Evolutionary conservation across 805 yeast genomes (phyloP).

Genomic region (Suhomyces emberorum): DNA sequence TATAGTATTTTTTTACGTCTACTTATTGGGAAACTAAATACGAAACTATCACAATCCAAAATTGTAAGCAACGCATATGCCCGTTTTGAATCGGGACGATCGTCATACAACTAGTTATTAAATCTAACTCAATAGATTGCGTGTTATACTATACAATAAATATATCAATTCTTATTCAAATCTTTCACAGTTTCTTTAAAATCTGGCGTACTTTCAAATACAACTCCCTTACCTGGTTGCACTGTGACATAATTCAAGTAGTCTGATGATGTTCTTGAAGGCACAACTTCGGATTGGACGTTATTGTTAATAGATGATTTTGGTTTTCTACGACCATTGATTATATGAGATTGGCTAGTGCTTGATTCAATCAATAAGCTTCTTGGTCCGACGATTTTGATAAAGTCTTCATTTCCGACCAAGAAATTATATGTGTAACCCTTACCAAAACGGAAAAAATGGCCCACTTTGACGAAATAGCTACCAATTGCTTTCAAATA

Average conservation of each 20-base stretch:
- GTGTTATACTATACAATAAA: neutral
- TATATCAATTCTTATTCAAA: constrained; percentile 20
- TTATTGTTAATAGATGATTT: neutral
- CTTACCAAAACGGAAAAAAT: neutral
- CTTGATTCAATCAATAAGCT: constrained; percentile 47
- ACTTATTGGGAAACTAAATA: no score
- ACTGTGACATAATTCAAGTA: constrained; percentile 48
- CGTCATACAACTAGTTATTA: no score
- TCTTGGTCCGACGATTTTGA: constrained; percentile 55
- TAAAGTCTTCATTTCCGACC: constrained; percentile 41
- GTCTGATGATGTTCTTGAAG: constrained; percentile 33
- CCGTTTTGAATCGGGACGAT: neutral
- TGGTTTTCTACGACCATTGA: neutral
- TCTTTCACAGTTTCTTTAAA: constrained; percentile 32
- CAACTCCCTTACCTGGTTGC: constrained; percentile 36
- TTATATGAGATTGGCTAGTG: constrained; percentile 14
- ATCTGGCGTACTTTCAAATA: constrained; percentile 43
- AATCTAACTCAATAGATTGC: no score
- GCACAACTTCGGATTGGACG: neutral
- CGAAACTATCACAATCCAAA: no score
- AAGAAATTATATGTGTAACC: constrained; percentile 7
- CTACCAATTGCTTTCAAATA: neutral
- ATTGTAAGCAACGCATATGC: no score
- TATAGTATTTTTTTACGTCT: no score
- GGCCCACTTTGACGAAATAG: constrained; percentile 1